Conservation (phyloP, 2,329 filamentous ascomycete species). For the Clarireedia homoeocarpa region DNA sequence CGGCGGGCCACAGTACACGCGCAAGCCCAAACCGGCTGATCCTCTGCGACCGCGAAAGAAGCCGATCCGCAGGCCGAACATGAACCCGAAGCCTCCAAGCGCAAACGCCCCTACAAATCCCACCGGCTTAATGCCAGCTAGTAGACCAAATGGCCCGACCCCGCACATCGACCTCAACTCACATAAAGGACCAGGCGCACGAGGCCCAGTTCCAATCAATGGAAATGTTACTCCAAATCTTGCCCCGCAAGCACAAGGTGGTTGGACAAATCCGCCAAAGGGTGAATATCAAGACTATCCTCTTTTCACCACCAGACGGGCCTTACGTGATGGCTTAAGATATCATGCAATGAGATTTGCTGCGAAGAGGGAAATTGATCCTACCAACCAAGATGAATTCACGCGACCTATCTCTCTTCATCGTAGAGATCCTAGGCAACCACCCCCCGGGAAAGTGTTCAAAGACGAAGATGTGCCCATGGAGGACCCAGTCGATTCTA, state of each 20-base stretch:
- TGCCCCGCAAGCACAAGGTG: conserved; percentile 41
- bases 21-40: conserved; percentile 46
- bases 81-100: conserved; percentile 15
- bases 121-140: conserved; percentile 13
- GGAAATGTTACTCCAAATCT: conserved; percentile 22
- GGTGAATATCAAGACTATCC: conserved; percentile 48
- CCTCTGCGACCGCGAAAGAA: conserved; percentile 58
- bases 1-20: conserved; percentile 36
- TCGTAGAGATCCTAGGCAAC: conserved; percentile 73
- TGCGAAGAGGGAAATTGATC: conserved; percentile 57
- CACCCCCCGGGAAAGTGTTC: conserved; percentile 52
- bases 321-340: conserved; percentile 69
- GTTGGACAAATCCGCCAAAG: conserved; percentile 49
- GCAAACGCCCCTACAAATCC: conserved; percentile 8
- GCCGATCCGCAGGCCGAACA: conserved; percentile 32
- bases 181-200: conserved; percentile 5
- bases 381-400: conserved; percentile 66
- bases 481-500: conserved; percentile 40
- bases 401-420: conserved; percentile 82
- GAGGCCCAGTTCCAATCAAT: conserved; percentile 21
- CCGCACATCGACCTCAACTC: conserved; percentile 9
- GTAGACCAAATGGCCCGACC: not conserved
- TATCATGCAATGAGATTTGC: conserved; percentile 79
- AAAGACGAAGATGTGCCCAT: conserved; percentile 47
- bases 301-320: conserved; percentile 75